Percentiles rank a stretch among this genome's conserved stretches.
Evolutionary conservation across 192 early-diverging fungal genomes (phyloP).

Genomic region (Diversispora epigaea): DNA sequence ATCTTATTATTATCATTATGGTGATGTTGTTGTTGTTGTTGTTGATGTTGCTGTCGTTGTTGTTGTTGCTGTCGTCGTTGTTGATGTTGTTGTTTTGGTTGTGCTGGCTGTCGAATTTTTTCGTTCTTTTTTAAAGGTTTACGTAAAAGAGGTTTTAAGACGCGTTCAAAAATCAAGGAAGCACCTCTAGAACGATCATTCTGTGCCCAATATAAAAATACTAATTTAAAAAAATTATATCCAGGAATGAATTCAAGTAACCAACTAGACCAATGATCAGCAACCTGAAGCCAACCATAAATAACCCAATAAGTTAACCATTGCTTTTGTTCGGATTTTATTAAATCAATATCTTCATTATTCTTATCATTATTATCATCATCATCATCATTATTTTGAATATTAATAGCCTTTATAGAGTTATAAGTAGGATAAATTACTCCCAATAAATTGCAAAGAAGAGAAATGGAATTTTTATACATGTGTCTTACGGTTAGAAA

Average conservation of each 20-base stretch:
- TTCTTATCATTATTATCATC: not conserved
- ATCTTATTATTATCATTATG: not conserved
- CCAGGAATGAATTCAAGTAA: constrained; percentile 45
- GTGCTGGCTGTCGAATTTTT: not conserved
- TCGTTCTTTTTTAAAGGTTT: not conserved
- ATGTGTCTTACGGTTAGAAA: constrained; percentile 31
- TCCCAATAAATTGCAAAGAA: constrained; percentile 48
- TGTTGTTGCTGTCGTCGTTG: not conserved
- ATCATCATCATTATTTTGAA: constrained; percentile 15
- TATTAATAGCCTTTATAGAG: constrained; percentile 49
- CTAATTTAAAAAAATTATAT: constrained; percentile 53
- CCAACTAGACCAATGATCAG: constrained; percentile 51
- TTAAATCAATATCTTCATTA: not conserved
- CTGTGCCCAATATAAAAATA: constrained; percentile 62
- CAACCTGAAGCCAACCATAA: constrained; percentile 56
- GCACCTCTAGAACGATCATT: constrained; percentile 53
- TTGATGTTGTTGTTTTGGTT: not conserved
- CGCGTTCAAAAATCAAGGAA: constrained; percentile 44
- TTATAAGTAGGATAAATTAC: constrained; percentile 53
- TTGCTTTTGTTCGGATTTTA: constrained; percentile 37
- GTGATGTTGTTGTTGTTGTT: not conserved
- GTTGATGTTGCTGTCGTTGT: not conserved
- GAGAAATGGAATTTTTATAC: constrained; percentile 42
- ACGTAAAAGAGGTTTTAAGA: constrained; percentile 19
- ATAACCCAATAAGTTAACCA: constrained; percentile 64